phyloP scores from a whole-genome alignment of 352 stramenopile genomes.

The Phytophthora colocasiae region DNA sequence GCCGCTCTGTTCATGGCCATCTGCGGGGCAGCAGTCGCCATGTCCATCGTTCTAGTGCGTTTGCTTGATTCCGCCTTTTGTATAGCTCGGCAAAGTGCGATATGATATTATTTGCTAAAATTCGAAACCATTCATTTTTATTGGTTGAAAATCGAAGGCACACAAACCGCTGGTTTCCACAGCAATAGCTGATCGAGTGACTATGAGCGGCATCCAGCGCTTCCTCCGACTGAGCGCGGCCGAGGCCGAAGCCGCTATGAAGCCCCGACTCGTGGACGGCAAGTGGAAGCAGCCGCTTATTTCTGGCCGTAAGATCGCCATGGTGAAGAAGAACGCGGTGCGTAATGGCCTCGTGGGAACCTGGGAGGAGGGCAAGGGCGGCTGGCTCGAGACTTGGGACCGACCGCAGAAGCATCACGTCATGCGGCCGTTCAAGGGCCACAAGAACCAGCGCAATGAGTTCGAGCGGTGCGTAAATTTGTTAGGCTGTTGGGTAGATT shows the following conservation, averaged over 20 bases:
- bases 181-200: slow-evolving; percentile 18
- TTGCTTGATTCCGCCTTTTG: slow-evolving; percentile 3
- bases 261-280: slow-evolving; percentile 77
- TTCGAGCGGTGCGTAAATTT: slow-evolving; percentile 67
- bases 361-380: slow-evolving; percentile 83
- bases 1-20: slow-evolving; percentile 43
- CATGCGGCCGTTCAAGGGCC: slow-evolving; percentile 84
- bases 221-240: slow-evolving; percentile 78
- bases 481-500: neutral
- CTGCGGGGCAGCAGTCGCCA: slow-evolving; percentile 31
- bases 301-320: slow-evolving; percentile 79
- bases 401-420: slow-evolving; percentile 85
- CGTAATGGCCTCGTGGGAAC: slow-evolving; percentile 74
- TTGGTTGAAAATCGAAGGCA: slow-evolving; percentile 28
- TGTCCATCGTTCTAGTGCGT: slow-evolving; percentile 22
- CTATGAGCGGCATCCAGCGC: slow-evolving; percentile 56
- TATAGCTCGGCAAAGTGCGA: slow-evolving; percentile 29
- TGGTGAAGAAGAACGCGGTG: slow-evolving; percentile 85
- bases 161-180: slow-evolving; percentile 28
- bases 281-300: slow-evolving; percentile 89
- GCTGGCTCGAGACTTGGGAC: slow-evolving; percentile 85
- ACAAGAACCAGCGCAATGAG: slow-evolving; percentile 83
- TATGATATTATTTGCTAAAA: neutral
- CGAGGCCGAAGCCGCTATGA: slow-evolving; percentile 83
- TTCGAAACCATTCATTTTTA: no score